A percentile compares a stretch with the other conserved stretches of the same genome.
These are phyloP conservation scores for Mycena albidolilacea DNA, from an alignment of 768 basidiomycete genomes.

Conservation along the genomic window DNA sequence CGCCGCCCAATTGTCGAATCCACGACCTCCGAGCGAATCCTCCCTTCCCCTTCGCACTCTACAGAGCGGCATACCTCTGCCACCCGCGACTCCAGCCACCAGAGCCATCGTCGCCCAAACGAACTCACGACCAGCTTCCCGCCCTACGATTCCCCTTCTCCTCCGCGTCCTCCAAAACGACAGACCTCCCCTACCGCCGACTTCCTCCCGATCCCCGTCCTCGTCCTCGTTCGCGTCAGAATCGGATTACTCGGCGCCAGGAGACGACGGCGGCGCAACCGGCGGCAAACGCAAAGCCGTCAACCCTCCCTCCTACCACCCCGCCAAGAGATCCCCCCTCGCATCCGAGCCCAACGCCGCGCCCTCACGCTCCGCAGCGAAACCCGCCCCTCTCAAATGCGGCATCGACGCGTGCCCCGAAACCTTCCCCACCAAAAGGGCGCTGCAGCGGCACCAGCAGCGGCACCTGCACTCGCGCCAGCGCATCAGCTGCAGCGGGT, in stretches of 20 bases:
- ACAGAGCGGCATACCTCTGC: no score
- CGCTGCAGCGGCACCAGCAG: not conserved
- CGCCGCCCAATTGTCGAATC: no score
- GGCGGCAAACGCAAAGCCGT: slow-evolving; percentile 10
- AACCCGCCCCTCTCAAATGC: not conserved
- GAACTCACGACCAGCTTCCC: no score
- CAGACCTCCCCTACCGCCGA: not conserved
- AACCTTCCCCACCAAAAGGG: no score
- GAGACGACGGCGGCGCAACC: not conserved
- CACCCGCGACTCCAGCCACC: no score
- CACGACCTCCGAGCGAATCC: no score
- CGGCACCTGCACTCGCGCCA: slow-evolving; percentile 3
- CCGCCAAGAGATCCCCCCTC: not conserved
- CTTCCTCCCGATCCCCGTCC: not conserved
- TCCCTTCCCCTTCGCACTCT: not conserved
- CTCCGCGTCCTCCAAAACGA: no score
- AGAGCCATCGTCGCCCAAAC: no score
- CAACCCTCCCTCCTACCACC: not conserved
- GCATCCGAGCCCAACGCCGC: not conserved
- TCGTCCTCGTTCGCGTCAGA: no score
- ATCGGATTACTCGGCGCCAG: slow-evolving; percentile 1
- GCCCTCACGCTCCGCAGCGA: not conserved
- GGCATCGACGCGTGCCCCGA: not conserved
- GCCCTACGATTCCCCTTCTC: no score
- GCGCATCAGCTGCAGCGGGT: not conserved